Base-by-base conservation (phyloP, 1,284 basidiomycete genomes). In the Cutaneotrichosporon sp. region DNA sequence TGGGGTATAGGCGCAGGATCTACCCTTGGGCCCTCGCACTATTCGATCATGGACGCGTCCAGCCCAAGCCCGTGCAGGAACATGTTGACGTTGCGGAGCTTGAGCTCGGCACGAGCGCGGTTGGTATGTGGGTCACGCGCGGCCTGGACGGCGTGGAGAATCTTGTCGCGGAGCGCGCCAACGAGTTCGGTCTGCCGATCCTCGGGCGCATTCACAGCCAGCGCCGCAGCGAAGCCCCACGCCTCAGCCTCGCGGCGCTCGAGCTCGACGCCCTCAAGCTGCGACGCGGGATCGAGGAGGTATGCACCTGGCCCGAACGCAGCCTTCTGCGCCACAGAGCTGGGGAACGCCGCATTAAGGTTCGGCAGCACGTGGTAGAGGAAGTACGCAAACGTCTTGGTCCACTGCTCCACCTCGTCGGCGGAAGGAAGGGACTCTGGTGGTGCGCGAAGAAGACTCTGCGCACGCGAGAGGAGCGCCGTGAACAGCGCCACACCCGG, bases 401-500 rank as follows among this genome's bases (percentile, higher is more conserved):
- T 87, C 93, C 96, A 98, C 83, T 93, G 89, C 61, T 90, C 86
- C 59, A 89, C 82, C 71, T 97, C 95, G 62, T 89, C 89, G 1
- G 85, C 18, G 7, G 34, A 21, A 78, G 84, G 82, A 50, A 82
- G 83, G 78, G 84, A 82, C 42, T 59, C 52, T 3, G 60, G 63
- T 7, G 81, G 80, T 18, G 83, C 85, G 73, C 95, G 90, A 74
- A 92, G 91, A 70, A 99, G 87, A 31, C 91, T 86, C 78, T 96
- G 93, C 13, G 94, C 95, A 51, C 93, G 88, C 66, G 91, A 95
- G 63, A 99, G 83, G 77, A 99, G 90, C 58, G 97, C 85, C 0
- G 95, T 99, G 67, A 98, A 84, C 60, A 99, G 85, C 9, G 94
- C 92, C 32, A 98, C 84, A 38, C 96, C 97, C 60, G 97, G 93